phyloP scores from a whole-genome alignment of 1,139 yeast species.

The Tardiomyces depauwii region DNA sequence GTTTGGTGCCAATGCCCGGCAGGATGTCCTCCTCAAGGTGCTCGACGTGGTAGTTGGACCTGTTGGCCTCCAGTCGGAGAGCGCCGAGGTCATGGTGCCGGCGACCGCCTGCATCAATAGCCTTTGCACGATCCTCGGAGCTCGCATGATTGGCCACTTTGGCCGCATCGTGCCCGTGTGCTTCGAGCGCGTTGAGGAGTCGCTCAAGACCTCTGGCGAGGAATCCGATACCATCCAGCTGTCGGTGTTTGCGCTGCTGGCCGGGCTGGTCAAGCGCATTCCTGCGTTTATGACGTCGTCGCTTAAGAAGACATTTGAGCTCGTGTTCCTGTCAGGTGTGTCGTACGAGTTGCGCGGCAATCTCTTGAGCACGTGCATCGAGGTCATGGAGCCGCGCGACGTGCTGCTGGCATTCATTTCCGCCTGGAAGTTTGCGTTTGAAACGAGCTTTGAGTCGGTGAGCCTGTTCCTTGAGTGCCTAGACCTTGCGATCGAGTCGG shows the following conservation, averaged over 20 bases:
- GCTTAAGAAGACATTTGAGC: conserved; percentile 46
- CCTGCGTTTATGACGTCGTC: conserved; percentile 78
- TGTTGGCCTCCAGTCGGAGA: conserved; percentile 40
- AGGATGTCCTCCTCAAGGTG: conserved; percentile 37
- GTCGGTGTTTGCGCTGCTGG: conserved; percentile 59
- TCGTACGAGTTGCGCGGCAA: conserved; percentile 51
- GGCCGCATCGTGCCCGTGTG: conserved; percentile 76
- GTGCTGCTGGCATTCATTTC: conserved; percentile 51
- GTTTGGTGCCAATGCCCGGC: conserved; percentile 43
- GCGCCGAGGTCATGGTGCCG: conserved; percentile 56
- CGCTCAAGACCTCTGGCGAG: conserved; percentile 15
- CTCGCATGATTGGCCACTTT: conserved; percentile 74
- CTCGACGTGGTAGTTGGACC: conserved; percentile 44
- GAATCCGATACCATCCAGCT: conserved; percentile 25
- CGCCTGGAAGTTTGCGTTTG: conserved; percentile 50
- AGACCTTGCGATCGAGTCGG: conserved; percentile 50
- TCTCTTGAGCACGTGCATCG: conserved; percentile 52
- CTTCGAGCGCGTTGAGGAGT: conserved; percentile 42
- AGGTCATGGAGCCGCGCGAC: conserved; percentile 55
- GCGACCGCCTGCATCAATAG: conserved; percentile 65
- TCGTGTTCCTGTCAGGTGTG: conserved; percentile 44
- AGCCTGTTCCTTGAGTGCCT: conserved; percentile 60
- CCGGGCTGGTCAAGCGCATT: conserved; percentile 68
- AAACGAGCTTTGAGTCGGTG: conserved; percentile 37
- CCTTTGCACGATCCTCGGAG: conserved; percentile 65